Percentiles rank a stretch among this genome's conserved stretches.
phyloP scores from a whole-genome alignment of 768 basidiomycete species.

The Leccinum variicolor region DNA sequence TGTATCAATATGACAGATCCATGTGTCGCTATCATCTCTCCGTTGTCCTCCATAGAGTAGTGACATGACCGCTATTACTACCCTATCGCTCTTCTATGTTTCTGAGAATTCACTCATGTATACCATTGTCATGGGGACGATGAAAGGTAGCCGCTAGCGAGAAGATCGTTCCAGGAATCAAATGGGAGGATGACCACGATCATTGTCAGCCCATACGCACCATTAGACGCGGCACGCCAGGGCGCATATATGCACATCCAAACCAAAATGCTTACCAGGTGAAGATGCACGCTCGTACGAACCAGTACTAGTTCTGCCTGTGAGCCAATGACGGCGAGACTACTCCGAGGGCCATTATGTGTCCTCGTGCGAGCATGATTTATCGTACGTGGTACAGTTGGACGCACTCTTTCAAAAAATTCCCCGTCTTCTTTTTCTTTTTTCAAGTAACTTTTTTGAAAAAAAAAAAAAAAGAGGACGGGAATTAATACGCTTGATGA shows the following conservation, averaged over 20 bases:
- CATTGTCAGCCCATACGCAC: background rate
- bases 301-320: background rate
- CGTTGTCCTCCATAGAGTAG: background rate
- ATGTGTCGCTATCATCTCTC: no score
- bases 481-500: background rate
- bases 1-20: background rate
- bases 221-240: no score
- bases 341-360: background rate
- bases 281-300: background rate
- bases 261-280: background rate
- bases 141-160: no score
- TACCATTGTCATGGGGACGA: background rate
- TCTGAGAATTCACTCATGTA: background rate
- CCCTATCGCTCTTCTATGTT: background rate
- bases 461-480: background rate
- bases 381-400: background rate
- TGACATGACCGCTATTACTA: background rate
- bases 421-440: background rate
- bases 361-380: background rate
- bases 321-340: background rate
- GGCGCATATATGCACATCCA: background rate
- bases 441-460: rapidly evolving
- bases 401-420: background rate
- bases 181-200: background rate
- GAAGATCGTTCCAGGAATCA: background rate